Conservation (phyloP, 169 alveolate genomes). For the Ichthyophthirius multifiliis region DNA sequence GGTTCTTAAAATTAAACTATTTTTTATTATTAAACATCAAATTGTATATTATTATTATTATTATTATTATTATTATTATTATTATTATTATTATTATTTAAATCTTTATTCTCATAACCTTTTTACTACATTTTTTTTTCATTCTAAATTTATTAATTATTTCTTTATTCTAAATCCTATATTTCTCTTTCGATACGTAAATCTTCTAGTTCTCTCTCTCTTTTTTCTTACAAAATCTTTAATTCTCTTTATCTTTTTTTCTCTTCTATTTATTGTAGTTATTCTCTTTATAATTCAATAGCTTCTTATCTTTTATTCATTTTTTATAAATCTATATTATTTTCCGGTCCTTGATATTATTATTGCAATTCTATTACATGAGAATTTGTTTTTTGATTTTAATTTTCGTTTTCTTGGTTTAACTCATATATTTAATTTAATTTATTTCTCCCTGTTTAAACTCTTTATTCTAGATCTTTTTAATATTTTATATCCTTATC, state of each 20-base stretch:
- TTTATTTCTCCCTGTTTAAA: neutral
- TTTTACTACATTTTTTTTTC: conserved; percentile 8
- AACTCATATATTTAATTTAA: neutral
- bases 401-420: neutral
- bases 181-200: conserved; percentile 23
- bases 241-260: conserved; percentile 12
- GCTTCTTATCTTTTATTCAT: conserved; percentile 23
- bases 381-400: neutral
- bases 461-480: neutral
- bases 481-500: neutral
- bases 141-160: conserved; percentile 11
- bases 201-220: conserved; percentile 36
- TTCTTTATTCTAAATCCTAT: conserved; percentile 21
- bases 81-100: conserved; percentile 22
- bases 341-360: too few relatives aligned
- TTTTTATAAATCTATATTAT: neutral
- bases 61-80: conserved; percentile 24
- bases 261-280: conserved; percentile 14
- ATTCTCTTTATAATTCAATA: conserved; percentile 25
- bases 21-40: conserved; percentile 1
- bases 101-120: neutral
- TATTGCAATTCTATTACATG: neutral
- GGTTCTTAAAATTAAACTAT: conserved; percentile 4
- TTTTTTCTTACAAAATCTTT: neutral
- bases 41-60: neutral